Evolutionary conservation across 805 yeast species (phyloP).

Genomic region (Candida montana): DNA sequence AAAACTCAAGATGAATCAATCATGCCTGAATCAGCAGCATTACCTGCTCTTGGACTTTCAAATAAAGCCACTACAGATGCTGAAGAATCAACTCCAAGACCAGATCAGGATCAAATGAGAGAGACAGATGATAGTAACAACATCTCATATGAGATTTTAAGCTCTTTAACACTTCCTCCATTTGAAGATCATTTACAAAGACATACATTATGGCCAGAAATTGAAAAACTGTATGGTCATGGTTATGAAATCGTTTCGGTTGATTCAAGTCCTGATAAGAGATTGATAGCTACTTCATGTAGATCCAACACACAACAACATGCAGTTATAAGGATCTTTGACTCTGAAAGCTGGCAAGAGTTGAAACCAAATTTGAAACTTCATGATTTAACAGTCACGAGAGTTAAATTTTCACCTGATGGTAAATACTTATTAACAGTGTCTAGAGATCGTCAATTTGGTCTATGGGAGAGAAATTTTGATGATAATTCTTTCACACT

Average conservation of each 20-base stretch:
- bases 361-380: conserved; percentile 51
- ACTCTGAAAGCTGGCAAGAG: conserved; percentile 56
- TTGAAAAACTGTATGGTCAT: conserved; percentile 93
- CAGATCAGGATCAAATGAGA: conserved; percentile 24
- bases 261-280: conserved; percentile 60
- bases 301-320: conserved; percentile 78
- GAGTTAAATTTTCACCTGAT: conserved; percentile 69
- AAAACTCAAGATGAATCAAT: conserved; percentile 23
- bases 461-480: conserved; percentile 56
- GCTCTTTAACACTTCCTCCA: conserved; percentile 56
- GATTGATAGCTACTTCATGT: conserved; percentile 83
- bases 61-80: conserved; percentile 71
- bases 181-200: conserved; percentile 88
- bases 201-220: conserved; percentile 90
- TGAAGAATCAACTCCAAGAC: conserved; percentile 23
- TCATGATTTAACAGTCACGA: conserved; percentile 82
- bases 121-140: conserved; percentile 32
- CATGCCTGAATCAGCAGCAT: conserved; percentile 78
- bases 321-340: conserved; percentile 79
- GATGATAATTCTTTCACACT: conserved; percentile 36
- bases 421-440: conserved; percentile 65
- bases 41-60: conserved; percentile 91
- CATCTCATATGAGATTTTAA: conserved; percentile 42
- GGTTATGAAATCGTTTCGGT: conserved; percentile 89
- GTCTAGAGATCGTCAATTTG: conserved; percentile 83